Base-by-base conservation (phyloP, 2,329 filamentous ascomycete genomes). In the Beauveria scarabaeidicola region DNA sequence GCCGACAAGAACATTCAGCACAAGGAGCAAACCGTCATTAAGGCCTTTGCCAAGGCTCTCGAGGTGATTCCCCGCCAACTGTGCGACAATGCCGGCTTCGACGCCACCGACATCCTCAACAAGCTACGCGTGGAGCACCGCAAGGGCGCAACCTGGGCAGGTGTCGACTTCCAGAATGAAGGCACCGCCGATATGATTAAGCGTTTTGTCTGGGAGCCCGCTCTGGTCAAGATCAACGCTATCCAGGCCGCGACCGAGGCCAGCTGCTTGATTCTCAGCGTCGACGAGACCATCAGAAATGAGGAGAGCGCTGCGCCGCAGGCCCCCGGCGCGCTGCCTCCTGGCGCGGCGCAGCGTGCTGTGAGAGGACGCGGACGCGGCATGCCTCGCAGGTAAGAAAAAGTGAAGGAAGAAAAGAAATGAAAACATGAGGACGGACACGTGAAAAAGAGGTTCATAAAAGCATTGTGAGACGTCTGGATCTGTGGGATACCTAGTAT, bases 221-320 rank as follows among this genome's bases (percentile, higher is more conserved):
- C 90, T 52, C 79, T 97, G 64, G 90, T 99, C 71, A 99, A 99
- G 85, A 82, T 95, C 74, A 99, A 99, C 74, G 94, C 94, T 66
- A 88, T 99, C 65, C 91, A 96, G 78, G 93, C 94, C 21, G 94
- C 94, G 55, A 92, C 92, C 36, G 94, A 99, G 77, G 94, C 94
- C 23, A 89, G 89, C 66, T 99, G 94, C 78, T 77, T 99, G 78
- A 97, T 99, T 66, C 78, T 99, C 69, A 89, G 91, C 67, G 94
- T 99, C 60, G 94, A 99, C 71, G 94, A 99, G 84, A 99, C 94
- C 38, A 97, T 99, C 76, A 91, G 87, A 76, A 99, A 99, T 76
- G 91, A 99, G 79, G 92, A 97, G 79, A 96, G 90, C 69, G 83
- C 87, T 67, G 80, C 85, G 73, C 89, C 92, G 25, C 90, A 96